Evolutionary conservation across 106 monocot species (phyloP), one percentile per base, ranked within the genome.

Genomic region (Dendrobium huoshanense): DNA sequence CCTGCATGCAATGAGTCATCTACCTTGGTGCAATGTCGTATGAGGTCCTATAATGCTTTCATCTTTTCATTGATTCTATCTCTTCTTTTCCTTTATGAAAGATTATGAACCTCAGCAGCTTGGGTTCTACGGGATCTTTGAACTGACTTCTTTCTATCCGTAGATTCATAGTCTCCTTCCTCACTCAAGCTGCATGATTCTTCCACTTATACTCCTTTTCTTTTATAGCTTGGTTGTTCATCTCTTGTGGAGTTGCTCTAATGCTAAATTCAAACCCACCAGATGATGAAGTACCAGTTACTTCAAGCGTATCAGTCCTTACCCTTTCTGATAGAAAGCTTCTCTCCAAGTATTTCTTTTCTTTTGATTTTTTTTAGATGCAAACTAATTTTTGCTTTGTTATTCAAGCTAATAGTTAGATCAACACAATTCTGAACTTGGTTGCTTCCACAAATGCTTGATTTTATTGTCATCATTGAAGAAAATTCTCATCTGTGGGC

Each of bases 91-190:
- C 88, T 79, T 67, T 91, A 88, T 41, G 91, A 88, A 31, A 86
- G 82, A 83, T 86, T 91, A 48, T 91, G 91, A 56, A 88, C 80
- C 72, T 84, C 86, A 3, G 86, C 88, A 51, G 88, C 84, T 49
- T 84, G 83, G 31, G 81, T 58, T 58, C 79, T 79, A 13, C 76
- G 76, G 13, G 45, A 76, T 76, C 76, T 76, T 25, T 76, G 76
- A 25, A 49, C 76, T 5, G 59, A 40, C 43, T 74, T 74, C 76
- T 76, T 76, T 49, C 49, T 49, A 27, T 76, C 76, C 0, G 76
- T 25, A 25, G 76, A 76, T 27, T 76, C 76, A 27, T 76, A 76
- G 49, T 76, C 49, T 15, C 48, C 49, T 4, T 76, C 76, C 76
- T 76, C 76, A 76, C 76, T 76, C 76, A 49, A 17, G 76, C 76